Percentiles rank a stretch among this genome's conserved stretches.
Evolutionary conservation across 2,329 filamentous ascomycete genomes (phyloP).

Genomic region (Samsoniella hepiali): DNA sequence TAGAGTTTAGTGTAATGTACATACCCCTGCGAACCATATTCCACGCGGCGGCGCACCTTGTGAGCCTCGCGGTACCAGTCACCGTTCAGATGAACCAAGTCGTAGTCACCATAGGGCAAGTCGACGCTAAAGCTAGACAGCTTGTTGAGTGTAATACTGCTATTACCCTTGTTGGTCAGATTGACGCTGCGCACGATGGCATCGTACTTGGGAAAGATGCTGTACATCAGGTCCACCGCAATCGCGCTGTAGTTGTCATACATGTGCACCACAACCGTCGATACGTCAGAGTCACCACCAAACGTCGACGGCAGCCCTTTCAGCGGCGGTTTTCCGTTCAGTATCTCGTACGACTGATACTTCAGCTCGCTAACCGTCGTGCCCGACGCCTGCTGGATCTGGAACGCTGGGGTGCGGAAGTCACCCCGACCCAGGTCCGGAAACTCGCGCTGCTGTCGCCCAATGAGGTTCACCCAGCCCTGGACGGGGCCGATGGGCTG

Average conservation of each 20-base stretch:
- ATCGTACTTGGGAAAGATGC: conserved; percentile 59
- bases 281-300: conserved; percentile 52
- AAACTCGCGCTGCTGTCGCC: conserved; percentile 57
- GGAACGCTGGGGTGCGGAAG: conserved; percentile 58
- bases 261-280: conserved; percentile 55
- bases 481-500: conserved; percentile 33
- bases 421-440: conserved; percentile 63
- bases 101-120: conserved; percentile 56
- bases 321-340: conserved; percentile 54
- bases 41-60: conserved; percentile 51
- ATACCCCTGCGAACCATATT: conserved; percentile 54
- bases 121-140: conserved; percentile 61
- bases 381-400: conserved; percentile 56
- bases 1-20: conserved; percentile 18
- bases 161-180: conserved; percentile 56
- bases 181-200: conserved; percentile 60
- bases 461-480: conserved; percentile 53
- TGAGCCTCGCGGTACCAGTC: conserved; percentile 62
- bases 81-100: conserved; percentile 60
- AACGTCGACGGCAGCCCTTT: conserved; percentile 58
- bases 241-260: conserved; percentile 58
- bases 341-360: conserved; percentile 55
- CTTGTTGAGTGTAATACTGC: conserved; percentile 51
- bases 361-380: conserved; percentile 56
- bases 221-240: conserved; percentile 58